These are phyloP conservation scores for Cladosporium velox DNA, from an alignment of 2,329 filamentous ascomycete species.

Conservation along the genomic window DNA sequence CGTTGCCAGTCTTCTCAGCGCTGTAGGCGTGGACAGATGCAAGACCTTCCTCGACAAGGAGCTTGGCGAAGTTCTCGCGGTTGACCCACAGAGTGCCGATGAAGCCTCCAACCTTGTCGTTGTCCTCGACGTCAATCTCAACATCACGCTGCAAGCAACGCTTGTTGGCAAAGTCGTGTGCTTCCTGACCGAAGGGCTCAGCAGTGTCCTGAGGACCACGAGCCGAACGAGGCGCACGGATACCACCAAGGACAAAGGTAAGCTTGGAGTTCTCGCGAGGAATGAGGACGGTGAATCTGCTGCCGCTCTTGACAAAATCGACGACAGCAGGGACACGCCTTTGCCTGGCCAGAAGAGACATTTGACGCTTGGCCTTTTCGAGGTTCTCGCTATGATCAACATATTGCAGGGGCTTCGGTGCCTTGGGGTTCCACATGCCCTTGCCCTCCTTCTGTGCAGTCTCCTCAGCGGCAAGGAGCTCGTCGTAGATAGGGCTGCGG, in stretches of 20 bases:
- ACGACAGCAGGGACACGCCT: constrained; percentile 91
- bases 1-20: constrained; percentile 91
- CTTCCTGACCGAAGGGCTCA: constrained; percentile 94
- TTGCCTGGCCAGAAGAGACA: constrained; percentile 83
- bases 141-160: constrained; percentile 92
- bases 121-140: constrained; percentile 90
- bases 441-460: constrained; percentile 82
- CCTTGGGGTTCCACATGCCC: constrained; percentile 92
- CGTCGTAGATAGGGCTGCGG: constrained; percentile 90
- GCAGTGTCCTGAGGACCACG: constrained; percentile 76
- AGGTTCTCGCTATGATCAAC: constrained; percentile 88
- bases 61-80: constrained; percentile 92
- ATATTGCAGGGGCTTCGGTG: constrained; percentile 78
- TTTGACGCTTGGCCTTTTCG: constrained; percentile 93
- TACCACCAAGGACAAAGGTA: constrained; percentile 90
- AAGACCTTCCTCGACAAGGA: constrained; percentile 89
- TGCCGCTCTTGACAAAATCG: constrained; percentile 97
- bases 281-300: constrained; percentile 87
- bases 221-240: constrained; percentile 85
- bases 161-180: constrained; percentile 84
- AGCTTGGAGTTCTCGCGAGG: constrained; percentile 92
- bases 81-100: constrained; percentile 93
- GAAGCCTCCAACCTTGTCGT: constrained; percentile 96
- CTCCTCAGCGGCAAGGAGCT: constrained; percentile 77
- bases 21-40: constrained; percentile 93